Conservation (phyloP, 1,284 basidiomycete genomes). For the Apiotrichum mycotoxinovorans region DNA sequence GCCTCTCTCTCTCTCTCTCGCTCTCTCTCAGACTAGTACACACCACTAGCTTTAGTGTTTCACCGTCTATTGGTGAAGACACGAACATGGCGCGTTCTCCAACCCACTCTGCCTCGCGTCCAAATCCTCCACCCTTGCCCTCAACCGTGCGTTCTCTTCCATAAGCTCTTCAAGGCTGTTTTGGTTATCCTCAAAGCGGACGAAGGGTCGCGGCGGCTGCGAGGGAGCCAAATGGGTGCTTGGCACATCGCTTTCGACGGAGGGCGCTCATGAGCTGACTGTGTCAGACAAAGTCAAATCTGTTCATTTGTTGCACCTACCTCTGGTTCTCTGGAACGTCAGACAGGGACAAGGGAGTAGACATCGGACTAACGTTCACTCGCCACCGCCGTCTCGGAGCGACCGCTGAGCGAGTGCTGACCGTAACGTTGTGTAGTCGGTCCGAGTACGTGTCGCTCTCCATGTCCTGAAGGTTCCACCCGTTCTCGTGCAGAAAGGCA, state of each 20-base stretch:
- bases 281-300: not conserved
- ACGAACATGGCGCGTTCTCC: not conserved
- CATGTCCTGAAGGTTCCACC: not conserved
- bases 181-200: not conserved
- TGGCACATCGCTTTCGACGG: not conserved
- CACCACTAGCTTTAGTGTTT: not conserved
- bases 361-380: not conserved
- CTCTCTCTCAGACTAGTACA: not conserved
- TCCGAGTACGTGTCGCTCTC: conserved; percentile 1
- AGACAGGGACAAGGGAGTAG: not conserved
- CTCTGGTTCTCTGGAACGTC: not conserved
- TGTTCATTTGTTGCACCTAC: not conserved
- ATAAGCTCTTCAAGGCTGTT: not conserved
- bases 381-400: not conserved
- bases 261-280: not conserved
- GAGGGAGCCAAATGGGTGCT: no score
- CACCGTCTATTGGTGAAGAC: not conserved
- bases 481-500: not conserved
- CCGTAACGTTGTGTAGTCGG: not conserved
- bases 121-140: not conserved
- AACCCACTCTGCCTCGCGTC: not conserved
- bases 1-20: no score
- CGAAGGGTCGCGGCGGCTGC: not conserved
- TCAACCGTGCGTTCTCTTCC: not conserved
- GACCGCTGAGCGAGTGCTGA: not conserved